Evolutionary conservation across 768 basidiomycete species (phyloP).

Genomic region (Russula sp.): DNA sequence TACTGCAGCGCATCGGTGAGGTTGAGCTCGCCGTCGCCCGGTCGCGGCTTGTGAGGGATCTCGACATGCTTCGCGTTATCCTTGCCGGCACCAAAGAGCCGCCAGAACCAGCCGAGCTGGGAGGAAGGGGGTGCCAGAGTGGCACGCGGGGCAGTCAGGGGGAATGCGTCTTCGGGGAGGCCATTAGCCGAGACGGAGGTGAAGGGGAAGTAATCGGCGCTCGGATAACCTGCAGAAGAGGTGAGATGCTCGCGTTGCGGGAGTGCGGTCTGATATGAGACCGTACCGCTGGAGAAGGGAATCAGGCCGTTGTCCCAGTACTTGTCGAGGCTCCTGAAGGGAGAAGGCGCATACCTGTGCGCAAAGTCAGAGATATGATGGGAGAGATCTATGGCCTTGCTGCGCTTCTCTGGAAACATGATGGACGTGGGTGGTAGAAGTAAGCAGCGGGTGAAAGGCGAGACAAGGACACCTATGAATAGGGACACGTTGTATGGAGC

Average conservation of each 20-base stretch:
- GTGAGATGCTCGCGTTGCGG: background rate
- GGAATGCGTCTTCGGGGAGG: slow-evolving; percentile 45
- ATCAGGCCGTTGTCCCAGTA: slow-evolving; percentile 54
- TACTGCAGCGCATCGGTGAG: slow-evolving; percentile 70
- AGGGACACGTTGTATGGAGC: too few species aligned
- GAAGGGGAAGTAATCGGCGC: slow-evolving; percentile 66
- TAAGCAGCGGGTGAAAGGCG: background rate
- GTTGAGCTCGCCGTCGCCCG: slow-evolving; percentile 45
- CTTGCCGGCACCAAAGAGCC: slow-evolving; percentile 37
- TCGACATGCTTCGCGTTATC: slow-evolving; percentile 44
- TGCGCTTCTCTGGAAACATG: slow-evolving; percentile 34
- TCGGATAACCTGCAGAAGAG: slow-evolving; percentile 48
- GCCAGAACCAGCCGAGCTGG: slow-evolving; percentile 54
- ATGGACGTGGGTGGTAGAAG: background rate
- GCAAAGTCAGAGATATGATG: slow-evolving; percentile 63
- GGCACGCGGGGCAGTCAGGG: slow-evolving; percentile 30
- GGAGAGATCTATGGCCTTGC: slow-evolving; percentile 57
- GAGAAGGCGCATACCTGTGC: slow-evolving; percentile 43
- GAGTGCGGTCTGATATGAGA: background rate
- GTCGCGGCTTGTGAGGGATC: slow-evolving; percentile 55
- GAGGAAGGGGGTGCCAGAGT: slow-evolving; percentile 29
- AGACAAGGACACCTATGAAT: background rate
- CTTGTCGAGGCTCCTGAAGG: slow-evolving; percentile 62
- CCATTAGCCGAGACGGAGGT: slow-evolving; percentile 51
- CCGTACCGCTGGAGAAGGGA: slow-evolving; percentile 62